These are phyloP conservation scores for Hygrophoropsis aurantiaca DNA, from an alignment of 768 basidiomycete genomes.

Conservation along the genomic window DNA sequence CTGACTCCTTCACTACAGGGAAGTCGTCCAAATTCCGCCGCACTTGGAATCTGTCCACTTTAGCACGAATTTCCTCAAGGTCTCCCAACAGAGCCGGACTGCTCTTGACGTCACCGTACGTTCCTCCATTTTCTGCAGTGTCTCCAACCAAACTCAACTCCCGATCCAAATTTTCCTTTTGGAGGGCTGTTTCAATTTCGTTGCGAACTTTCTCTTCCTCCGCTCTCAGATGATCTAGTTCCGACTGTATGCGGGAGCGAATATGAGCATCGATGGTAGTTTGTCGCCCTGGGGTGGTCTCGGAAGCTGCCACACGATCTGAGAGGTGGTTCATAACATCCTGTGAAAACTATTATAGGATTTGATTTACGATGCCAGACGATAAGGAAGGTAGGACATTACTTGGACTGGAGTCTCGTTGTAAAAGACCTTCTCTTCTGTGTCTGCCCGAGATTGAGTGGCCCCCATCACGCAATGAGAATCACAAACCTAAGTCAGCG, in stretches of 20 bases:
- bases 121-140: conserved; percentile 32
- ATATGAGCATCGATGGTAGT: conserved; percentile 72
- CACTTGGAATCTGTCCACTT: conserved; percentile 69
- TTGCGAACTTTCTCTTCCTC: conserved; percentile 70
- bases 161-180: conserved; percentile 85
- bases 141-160: conserved; percentile 58
- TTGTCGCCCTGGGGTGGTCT: conserved; percentile 68
- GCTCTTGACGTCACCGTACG: conserved; percentile 49
- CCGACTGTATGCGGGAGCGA: conserved; percentile 66
- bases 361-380: conserved; percentile 7
- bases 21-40: conserved; percentile 54
- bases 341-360: conserved; percentile 65
- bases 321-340: conserved; percentile 80
- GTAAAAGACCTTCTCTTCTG: conserved; percentile 57
- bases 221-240: conserved; percentile 61
- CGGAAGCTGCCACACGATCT: conserved; percentile 58
- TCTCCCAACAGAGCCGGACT: conserved; percentile 69
- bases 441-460: conserved; percentile 59
- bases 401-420: conserved; percentile 57
- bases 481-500: no score
- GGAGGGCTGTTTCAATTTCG: conserved; percentile 76
- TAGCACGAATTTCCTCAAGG: conserved; percentile 68
- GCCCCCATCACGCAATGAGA: conserved; percentile 53
- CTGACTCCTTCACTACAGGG: conserved; percentile 54
- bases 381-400: conserved; percentile 9